Percentiles rank a stretch among this genome's conserved stretches.
Evolutionary conservation across 805 yeast genomes (phyloP).

Genomic region (Candida jianshihensis): DNA sequence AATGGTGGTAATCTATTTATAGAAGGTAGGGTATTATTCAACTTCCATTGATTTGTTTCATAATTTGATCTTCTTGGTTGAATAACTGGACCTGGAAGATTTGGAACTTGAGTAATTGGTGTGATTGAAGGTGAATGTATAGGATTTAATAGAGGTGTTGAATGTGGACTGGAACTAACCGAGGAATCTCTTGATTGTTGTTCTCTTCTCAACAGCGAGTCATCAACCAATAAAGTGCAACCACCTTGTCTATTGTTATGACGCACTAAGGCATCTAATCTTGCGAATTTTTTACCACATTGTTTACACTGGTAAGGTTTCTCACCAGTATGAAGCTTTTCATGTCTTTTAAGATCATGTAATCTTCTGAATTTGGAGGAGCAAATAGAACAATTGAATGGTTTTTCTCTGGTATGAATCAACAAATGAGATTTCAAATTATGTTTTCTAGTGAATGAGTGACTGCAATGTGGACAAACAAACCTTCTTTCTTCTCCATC

Average conservation of each 20-base stretch:
- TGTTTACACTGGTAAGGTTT: conserved; percentile 55
- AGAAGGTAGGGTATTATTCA: conserved; percentile 7
- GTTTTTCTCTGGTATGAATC: conserved; percentile 59
- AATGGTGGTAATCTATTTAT: conserved; percentile 6
- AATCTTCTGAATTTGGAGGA: conserved; percentile 57
- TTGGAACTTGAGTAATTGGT: background rate
- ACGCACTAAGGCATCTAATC: conserved; percentile 70
- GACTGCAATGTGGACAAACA: conserved; percentile 53
- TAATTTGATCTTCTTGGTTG: background rate
- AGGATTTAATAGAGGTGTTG: background rate
- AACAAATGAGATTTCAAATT: conserved; percentile 66
- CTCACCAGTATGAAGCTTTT: conserved; percentile 69
- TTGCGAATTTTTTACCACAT: conserved; percentile 61
- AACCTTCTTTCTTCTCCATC: conserved; percentile 27
- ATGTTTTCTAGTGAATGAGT: conserved; percentile 64
- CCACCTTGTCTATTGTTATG: conserved; percentile 45
- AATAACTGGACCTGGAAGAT: background rate
- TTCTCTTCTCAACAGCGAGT: background rate
- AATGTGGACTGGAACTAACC: background rate
- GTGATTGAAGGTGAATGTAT: background rate
- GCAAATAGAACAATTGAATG: conserved; percentile 58
- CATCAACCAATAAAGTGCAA: conserved; percentile 17
- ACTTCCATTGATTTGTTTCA: conserved; percentile 10
- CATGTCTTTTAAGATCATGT: conserved; percentile 73
- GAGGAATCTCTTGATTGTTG: background rate